These are phyloP conservation scores for Fusarium sterilihyphosum DNA, from an alignment of 2,329 filamentous ascomycete species.

Conservation along the genomic window DNA sequence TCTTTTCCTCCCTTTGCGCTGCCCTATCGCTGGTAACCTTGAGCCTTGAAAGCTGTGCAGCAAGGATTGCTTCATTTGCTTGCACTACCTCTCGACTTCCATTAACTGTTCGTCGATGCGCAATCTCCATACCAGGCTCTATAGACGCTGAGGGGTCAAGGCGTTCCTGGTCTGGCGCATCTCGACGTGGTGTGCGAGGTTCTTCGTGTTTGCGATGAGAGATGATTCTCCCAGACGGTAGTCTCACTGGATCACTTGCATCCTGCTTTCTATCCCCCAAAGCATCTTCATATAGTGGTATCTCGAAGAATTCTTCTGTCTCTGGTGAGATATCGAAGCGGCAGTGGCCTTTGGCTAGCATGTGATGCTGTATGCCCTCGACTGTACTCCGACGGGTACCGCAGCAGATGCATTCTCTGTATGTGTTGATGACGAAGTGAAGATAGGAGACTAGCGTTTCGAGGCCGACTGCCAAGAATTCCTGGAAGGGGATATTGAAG, in stretches of 20 bases:
- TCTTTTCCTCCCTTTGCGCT: neutral
- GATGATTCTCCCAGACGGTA: neutral
- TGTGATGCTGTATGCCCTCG: slow-evolving; percentile 61
- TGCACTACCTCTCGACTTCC: neutral
- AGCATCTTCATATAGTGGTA: neutral
- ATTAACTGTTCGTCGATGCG: neutral
- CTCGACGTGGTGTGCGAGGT: neutral
- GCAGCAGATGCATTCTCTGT: slow-evolving; percentile 63
- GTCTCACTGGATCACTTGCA: rapidly evolving
- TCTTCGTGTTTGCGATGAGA: neutral
- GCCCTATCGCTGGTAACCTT: neutral
- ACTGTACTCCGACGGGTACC: slow-evolving; percentile 54
- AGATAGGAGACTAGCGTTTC: slow-evolving; percentile 60
- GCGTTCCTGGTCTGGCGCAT: rapidly evolving
- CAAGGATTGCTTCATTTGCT: neutral
- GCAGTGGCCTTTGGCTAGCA: slow-evolving; percentile 61
- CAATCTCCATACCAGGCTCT: neutral
- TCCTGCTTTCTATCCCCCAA: neutral
- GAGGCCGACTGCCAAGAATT: slow-evolving; percentile 55
- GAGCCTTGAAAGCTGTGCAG: neutral
- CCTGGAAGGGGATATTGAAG: slow-evolving; percentile 54
- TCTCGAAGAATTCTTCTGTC: slow-evolving; percentile 49
- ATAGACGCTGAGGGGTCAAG: rapidly evolving
- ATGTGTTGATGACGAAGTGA: slow-evolving; percentile 59
- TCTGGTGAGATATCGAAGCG: slow-evolving; percentile 54